These are phyloP conservation scores for Arachis hypogaea DNA, from an alignment of 306 rosid species.

Conservation along the genomic window DNA sequence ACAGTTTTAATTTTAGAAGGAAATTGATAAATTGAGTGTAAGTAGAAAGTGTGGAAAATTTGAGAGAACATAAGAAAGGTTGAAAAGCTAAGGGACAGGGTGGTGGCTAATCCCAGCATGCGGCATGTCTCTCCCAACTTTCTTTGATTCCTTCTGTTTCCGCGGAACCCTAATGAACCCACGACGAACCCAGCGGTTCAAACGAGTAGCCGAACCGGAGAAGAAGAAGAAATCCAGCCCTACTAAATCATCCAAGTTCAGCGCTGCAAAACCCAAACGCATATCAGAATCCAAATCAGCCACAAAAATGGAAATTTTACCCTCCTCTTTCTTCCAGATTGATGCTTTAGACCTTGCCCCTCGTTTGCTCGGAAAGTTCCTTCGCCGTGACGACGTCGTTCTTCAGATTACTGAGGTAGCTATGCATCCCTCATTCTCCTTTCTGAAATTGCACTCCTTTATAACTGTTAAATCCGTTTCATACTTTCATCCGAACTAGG, in stretches of 20 bases:
- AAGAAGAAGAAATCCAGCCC: constrained; percentile 38
- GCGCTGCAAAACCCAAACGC: constrained; percentile 34
- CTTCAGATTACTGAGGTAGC: constrained; percentile 97
- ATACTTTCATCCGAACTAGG: too few species aligned
- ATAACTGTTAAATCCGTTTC: background rate
- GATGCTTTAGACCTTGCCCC: constrained; percentile 90
- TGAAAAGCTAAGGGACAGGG: background rate
- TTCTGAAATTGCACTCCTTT: background rate
- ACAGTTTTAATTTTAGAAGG: too few species aligned
- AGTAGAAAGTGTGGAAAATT: background rate
- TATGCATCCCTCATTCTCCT: background rate
- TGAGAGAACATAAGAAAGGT: background rate
- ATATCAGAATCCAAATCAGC: constrained; percentile 36
- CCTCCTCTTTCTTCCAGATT: constrained; percentile 64
- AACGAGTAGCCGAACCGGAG: constrained; percentile 53
- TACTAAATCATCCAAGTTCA: constrained; percentile 35
- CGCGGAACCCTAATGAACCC: constrained; percentile 47
- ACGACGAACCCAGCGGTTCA: constrained; percentile 55
- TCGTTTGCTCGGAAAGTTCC: constrained; percentile 81
- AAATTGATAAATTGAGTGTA: too few species aligned
- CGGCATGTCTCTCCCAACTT: constrained; percentile 3
- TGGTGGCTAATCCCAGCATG: background rate
- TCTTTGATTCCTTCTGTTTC: constrained; percentile 42
- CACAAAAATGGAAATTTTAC: constrained; percentile 46
- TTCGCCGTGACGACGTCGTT: constrained; percentile 80